Percentiles rank a stretch among this genome's conserved stretches.
phyloP scores from a whole-genome alignment of 2,329 filamentous ascomycete species.

The Tolypocladium tropicale region DNA sequence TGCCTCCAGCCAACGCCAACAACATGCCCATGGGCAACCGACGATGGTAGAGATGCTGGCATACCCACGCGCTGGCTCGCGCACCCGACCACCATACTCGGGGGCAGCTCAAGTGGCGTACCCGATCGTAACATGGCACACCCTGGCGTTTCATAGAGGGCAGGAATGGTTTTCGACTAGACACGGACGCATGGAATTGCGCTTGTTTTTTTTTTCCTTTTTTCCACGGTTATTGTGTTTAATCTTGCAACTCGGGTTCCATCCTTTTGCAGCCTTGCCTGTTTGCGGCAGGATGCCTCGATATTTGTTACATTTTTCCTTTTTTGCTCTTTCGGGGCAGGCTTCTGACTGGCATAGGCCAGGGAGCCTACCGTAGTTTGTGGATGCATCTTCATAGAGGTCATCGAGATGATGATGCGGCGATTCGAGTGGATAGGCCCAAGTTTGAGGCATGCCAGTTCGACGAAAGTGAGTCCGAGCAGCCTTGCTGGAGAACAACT shows the following conservation, averaged over 20 bases:
- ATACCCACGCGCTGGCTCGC: neutral
- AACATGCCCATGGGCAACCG: conserved; percentile 38
- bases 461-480: neutral
- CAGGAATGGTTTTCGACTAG: conserved; percentile 12
- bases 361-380: neutral
- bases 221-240: conserved; percentile 4
- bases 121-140: conserved; percentile 9
- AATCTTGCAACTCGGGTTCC: neutral
- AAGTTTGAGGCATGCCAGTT: neutral
- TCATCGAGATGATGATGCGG: neutral
- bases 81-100: neutral
- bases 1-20: conserved; percentile 34
- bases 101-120: neutral
- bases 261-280: neutral
- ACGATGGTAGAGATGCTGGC: conserved; percentile 33
- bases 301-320: neutral
- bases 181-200: conserved; percentile 4
- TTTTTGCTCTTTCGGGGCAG: neutral
- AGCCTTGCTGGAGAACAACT: neutral
- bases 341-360: neutral
- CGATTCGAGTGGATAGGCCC: neutral
- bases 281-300: neutral
- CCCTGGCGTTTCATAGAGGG: conserved; percentile 22
- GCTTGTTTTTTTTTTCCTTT: too few relatives aligned
- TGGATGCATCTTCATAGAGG: neutral